Percentiles rank a stretch among this genome's conserved stretches.
phyloP scores from a whole-genome alignment of 306 rosid genomes.

The Gynostemma pentaphyllum region DNA sequence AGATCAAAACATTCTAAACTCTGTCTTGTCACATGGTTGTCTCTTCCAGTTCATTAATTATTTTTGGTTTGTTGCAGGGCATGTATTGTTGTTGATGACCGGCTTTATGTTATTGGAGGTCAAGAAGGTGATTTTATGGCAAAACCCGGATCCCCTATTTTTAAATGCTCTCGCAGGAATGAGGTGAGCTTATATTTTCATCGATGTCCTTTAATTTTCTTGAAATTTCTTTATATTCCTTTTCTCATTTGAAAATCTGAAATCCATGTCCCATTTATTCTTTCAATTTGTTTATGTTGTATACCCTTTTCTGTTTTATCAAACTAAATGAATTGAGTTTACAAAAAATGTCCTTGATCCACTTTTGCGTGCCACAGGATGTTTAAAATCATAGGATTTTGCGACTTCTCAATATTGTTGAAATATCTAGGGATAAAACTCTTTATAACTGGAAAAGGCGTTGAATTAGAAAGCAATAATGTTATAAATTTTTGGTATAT shows the following conservation, averaged over 20 bases:
- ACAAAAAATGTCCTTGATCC: too few species aligned
- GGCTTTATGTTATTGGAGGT: conserved; percentile 69
- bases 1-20: background rate
- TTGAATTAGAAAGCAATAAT: background rate
- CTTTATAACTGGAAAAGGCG: background rate
- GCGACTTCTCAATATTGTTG: too few species aligned
- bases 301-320: background rate
- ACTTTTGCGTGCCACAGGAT: too few species aligned
- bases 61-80: conserved; percentile 36
- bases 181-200: conserved; percentile 41
- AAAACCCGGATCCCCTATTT: conserved; percentile 85
- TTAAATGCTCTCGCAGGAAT: conserved; percentile 83
- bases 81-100: conserved; percentile 43
- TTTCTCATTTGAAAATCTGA: background rate
- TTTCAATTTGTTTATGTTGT: background rate
- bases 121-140: conserved; percentile 98
- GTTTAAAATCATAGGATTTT: too few species aligned
- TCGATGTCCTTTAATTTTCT: background rate
- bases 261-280: background rate
- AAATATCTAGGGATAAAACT: background rate
- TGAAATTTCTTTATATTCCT: background rate
- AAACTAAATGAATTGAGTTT: too few species aligned
- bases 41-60: background rate
- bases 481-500: background rate
- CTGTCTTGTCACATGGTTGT: background rate